Conservation (phyloP, 2,329 filamentous ascomycete species). For the Aspergillus pseudoglaucus region DNA sequence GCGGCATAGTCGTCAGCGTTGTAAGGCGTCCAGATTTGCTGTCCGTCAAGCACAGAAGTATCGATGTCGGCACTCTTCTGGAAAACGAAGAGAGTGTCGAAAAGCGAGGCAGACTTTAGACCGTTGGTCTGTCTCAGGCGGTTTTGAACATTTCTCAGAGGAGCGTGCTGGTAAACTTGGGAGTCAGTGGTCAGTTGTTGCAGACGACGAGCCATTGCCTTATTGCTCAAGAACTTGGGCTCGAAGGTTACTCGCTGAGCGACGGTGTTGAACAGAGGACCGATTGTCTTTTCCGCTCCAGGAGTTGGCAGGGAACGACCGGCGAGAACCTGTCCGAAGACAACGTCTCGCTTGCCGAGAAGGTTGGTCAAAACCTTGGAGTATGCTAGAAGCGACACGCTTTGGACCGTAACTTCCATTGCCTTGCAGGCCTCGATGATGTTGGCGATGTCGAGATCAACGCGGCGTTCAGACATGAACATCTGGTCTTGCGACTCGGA, state of each 20-base stretch:
- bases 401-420: conserved; percentile 26
- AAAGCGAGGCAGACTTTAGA: conserved; percentile 28
- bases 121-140: conserved; percentile 31
- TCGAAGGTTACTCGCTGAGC: conserved; percentile 37
- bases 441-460: conserved; percentile 13
- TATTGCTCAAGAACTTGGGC: conserved; percentile 32
- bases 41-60: conserved; percentile 7
- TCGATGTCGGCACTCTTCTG: conserved; percentile 30
- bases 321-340: conserved; percentile 48
- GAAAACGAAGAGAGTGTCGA: conserved; percentile 50
- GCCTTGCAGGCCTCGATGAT: conserved; percentile 16
- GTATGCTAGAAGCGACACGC: conserved; percentile 22
- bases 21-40: conserved; percentile 19
- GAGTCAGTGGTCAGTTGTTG: conserved; percentile 42
- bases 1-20: conserved; percentile 15
- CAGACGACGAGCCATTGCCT: conserved; percentile 32
- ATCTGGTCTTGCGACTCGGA: conserved; percentile 8
- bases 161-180: conserved; percentile 46
- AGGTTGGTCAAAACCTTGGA: conserved; percentile 23
- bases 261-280: conserved; percentile 52
- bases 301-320: conserved; percentile 45
- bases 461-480: conserved; percentile 12
- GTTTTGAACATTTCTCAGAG: conserved; percentile 45
- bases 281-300: conserved; percentile 42
- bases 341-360: conserved; percentile 26